phyloP scores from a whole-genome alignment of 805 yeast species.

The Lachancea nothofagi region DNA sequence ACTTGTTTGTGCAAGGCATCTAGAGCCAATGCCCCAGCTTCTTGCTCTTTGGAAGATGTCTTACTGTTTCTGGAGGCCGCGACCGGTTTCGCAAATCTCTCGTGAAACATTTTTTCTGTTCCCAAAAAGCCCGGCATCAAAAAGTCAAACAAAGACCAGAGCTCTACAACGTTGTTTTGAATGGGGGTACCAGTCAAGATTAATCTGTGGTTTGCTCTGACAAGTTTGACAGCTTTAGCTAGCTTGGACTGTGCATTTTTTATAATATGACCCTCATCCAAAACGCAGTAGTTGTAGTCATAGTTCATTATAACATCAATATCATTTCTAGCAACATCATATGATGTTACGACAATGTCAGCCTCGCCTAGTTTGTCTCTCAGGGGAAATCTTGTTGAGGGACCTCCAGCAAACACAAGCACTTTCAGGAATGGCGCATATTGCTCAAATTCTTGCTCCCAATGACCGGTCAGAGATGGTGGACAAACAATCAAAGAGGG shows the following conservation, averaged over 20 bases:
- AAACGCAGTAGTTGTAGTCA: slow-evolving; percentile 87
- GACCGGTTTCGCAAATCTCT: slow-evolving; percentile 95
- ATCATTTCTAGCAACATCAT: slow-evolving; percentile 95
- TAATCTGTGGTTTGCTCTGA: slow-evolving; percentile 83
- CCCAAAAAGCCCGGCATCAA: slow-evolving; percentile 99
- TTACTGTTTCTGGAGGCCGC: slow-evolving; percentile 88
- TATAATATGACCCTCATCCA: slow-evolving; percentile 97
- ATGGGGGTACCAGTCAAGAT: slow-evolving; percentile 96
- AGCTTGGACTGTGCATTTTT: slow-evolving; percentile 86
- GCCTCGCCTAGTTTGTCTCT: slow-evolving; percentile 46
- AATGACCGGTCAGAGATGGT: slow-evolving; percentile 95
- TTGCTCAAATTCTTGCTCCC: slow-evolving; percentile 92
- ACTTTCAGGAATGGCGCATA: slow-evolving; percentile 85
- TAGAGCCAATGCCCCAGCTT: slow-evolving; percentile 91
- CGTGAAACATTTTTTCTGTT: slow-evolving; percentile 88
- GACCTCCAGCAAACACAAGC: slow-evolving; percentile 90
- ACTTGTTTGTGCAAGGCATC: slow-evolving; percentile 97
- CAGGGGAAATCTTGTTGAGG: slow-evolving; percentile 57
- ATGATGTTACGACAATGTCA: slow-evolving; percentile 92
- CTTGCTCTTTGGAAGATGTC: slow-evolving; percentile 88
- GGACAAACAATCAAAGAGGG: slow-evolving; percentile 92
- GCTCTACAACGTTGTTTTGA: slow-evolving; percentile 91
- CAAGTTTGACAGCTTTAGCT: slow-evolving; percentile 77
- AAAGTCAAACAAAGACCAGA: slow-evolving; percentile 97
- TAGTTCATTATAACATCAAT: slow-evolving; percentile 51